Evolutionary conservation across 108 stramenopile species (phyloP).

Genomic region (Schizochytrium sp.): DNA sequence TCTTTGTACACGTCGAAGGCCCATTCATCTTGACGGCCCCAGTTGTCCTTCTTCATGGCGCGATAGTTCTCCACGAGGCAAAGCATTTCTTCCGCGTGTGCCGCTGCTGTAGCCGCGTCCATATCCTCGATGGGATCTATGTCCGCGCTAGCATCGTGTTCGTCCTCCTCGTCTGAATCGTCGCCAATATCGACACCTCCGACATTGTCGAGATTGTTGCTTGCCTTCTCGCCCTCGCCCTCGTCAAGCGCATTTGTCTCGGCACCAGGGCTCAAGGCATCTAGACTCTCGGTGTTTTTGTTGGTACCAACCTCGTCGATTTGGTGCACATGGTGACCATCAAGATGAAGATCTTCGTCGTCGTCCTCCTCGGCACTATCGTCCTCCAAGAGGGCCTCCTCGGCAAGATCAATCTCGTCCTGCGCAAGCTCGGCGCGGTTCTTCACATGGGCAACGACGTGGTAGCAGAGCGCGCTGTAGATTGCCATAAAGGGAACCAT

Average conservation of each 20-base stretch:
- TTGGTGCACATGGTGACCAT: no score
- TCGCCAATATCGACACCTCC: background rate
- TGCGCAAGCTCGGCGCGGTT: background rate
- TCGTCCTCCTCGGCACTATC: background rate
- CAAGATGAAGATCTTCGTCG: background rate
- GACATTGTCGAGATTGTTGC: background rate
- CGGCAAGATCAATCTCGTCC: background rate
- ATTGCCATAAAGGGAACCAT: constrained; percentile 17
- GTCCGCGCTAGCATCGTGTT: background rate
- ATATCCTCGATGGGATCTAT: background rate
- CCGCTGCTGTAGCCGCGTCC: constrained; percentile 12
- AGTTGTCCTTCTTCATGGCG: constrained; percentile 1
- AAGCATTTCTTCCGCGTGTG: background rate
- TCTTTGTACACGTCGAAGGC: background rate
- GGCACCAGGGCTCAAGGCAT: no score
- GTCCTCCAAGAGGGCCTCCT: background rate
- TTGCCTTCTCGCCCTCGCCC: no score
- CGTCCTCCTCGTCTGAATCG: background rate
- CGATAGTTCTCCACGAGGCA: background rate
- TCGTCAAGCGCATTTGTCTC: no score
- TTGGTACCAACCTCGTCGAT: no score
- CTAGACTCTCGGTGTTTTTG: no score
- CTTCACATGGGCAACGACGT: background rate
- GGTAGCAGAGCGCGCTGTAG: background rate
- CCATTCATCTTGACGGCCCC: background rate